These are phyloP conservation scores for Fusarium hostae DNA, from an alignment of 2,329 filamentous ascomycete genomes.

Conservation along the genomic window DNA sequence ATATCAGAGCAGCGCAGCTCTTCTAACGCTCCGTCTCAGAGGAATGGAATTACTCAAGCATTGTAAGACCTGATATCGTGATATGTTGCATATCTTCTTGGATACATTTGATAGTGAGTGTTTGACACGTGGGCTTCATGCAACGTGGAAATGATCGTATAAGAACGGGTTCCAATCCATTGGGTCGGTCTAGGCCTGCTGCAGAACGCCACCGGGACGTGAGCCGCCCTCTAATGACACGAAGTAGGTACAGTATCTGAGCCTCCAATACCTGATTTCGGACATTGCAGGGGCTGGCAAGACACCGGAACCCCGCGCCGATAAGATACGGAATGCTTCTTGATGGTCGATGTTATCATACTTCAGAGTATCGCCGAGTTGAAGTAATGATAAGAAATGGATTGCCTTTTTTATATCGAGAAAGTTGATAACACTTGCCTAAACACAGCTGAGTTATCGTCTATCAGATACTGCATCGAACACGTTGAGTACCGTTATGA, in stretches of 20 bases:
- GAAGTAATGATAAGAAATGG: background rate
- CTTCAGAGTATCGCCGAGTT: background rate
- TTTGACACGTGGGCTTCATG: background rate
- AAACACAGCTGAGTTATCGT: background rate
- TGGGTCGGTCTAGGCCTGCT: background rate
- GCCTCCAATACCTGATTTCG: background rate
- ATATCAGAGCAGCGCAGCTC: background rate
- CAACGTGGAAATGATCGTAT: background rate
- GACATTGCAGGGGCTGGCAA: background rate
- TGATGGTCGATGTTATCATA: background rate
- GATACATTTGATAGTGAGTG: rapidly evolving
- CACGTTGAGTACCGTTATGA: background rate
- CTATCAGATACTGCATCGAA: background rate
- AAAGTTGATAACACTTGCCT: background rate
- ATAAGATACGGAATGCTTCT: background rate
- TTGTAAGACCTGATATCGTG: too few species aligned
- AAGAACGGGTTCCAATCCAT: background rate
- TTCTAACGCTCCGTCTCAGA: too few species aligned
- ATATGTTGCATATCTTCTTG: too few species aligned
- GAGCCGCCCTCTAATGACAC: background rate
- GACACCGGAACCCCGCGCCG: background rate
- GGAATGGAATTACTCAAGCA: too few species aligned
- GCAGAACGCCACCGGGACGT: background rate
- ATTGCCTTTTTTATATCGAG: background rate
- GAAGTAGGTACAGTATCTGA: background rate